These are phyloP conservation scores for Setomelanomma holmii DNA, from an alignment of 2,329 filamentous ascomycete species.

Conservation along the genomic window DNA sequence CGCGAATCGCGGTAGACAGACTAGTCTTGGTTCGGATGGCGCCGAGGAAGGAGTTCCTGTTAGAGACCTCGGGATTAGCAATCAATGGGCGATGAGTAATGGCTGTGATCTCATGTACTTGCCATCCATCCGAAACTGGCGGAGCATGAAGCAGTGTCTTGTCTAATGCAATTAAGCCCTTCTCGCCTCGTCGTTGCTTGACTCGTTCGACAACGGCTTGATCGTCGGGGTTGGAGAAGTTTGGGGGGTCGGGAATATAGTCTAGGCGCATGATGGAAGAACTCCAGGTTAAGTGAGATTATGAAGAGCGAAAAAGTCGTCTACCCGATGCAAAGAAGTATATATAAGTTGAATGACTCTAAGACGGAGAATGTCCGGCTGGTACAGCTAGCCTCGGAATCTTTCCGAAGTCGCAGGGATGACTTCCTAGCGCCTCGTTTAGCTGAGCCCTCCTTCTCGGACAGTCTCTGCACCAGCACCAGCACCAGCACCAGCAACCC, in stretches of 20 bases:
- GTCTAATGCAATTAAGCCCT: conserved; percentile 61
- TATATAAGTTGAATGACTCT: neutral
- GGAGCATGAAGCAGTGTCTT: conserved; percentile 62
- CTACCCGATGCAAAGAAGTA: neutral
- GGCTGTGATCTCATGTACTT: conserved; percentile 14
- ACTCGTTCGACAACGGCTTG: conserved; percentile 60
- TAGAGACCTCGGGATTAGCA: neutral
- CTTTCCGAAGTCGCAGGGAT: conserved; percentile 9
- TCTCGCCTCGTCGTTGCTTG: conserved; percentile 58
- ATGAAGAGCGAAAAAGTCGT: neutral
- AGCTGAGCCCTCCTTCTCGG: conserved; percentile 9
- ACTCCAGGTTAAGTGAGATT: neutral
- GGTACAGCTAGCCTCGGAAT: conserved; percentile 11
- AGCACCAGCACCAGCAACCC: no score
- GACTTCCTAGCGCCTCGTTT: neutral
- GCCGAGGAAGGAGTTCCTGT: conserved; percentile 62
- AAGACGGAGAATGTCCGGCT: neutral
- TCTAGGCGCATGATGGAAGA: conserved; percentile 61
- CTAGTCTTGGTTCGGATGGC: conserved; percentile 62
- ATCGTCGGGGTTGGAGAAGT: conserved; percentile 55
- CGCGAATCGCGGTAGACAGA: conserved; percentile 64
- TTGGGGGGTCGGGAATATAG: conserved; percentile 60
- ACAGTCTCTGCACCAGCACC: neutral
- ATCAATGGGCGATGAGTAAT: neutral
- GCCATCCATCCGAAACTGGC: conserved; percentile 64